These are phyloP conservation scores for Camellia japonica DNA, from an alignment of 148 eudicot genomes.

Conservation along the genomic window DNA sequence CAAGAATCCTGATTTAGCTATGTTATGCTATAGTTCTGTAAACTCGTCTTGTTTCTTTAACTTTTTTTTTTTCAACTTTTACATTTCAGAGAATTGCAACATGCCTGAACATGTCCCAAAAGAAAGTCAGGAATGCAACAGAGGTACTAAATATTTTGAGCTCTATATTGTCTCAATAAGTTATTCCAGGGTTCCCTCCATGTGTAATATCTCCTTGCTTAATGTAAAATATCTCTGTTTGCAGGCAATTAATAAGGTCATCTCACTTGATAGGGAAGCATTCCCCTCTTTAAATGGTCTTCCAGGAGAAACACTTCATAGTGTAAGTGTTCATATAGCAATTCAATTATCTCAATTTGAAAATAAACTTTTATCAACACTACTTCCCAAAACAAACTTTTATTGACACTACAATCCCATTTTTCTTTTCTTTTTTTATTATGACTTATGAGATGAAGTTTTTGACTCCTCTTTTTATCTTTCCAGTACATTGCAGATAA, in stretches of 20 bases:
- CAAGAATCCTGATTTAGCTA: neutral
- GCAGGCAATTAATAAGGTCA: slow-evolving; percentile 71
- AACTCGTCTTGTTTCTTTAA: neutral
- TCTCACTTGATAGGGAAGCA: slow-evolving; percentile 58
- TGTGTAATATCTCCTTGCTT: slow-evolving; percentile 2
- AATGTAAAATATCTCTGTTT: slow-evolving; percentile 13
- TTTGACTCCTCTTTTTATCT: neutral
- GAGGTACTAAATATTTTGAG: slow-evolving; percentile 42
- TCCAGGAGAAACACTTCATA: slow-evolving; percentile 77
- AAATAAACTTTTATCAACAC: neutral
- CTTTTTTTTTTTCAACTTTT: neutral
- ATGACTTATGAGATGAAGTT: neutral
- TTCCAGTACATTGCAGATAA: too few relatives aligned
- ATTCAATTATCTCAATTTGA: neutral
- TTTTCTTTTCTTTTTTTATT: too few relatives aligned
- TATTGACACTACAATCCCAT: too few relatives aligned
- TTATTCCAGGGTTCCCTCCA: neutral
- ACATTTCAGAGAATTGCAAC: slow-evolving; percentile 70
- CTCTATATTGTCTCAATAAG: neutral
- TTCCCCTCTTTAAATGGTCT: slow-evolving; percentile 42
- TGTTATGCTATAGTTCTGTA: neutral
- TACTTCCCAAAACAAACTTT: neutral
- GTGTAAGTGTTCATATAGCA: slow-evolving; percentile 50
- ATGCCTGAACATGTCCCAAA: slow-evolving; percentile 70
- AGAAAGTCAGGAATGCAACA: slow-evolving; percentile 86